A percentile compares a stretch with the other conserved stretches of the same genome.
Evolutionary conservation across 148 eudicot species (phyloP).

Genomic region (Rhododendron ovatum): DNA sequence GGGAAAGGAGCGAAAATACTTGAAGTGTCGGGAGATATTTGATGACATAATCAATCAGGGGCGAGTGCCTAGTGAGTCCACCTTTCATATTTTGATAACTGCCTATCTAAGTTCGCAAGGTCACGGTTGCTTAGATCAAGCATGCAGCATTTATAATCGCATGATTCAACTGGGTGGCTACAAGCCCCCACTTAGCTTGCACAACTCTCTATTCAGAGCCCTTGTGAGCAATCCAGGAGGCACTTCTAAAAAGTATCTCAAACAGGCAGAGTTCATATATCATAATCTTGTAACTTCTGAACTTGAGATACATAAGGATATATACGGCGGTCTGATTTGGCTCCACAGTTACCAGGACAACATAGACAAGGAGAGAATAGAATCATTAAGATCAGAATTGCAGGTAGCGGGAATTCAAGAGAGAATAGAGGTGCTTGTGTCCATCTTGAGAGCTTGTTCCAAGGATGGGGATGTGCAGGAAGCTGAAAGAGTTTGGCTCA

Average conservation of each 20-base stretch:
- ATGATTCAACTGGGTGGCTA: slow-evolving; percentile 94
- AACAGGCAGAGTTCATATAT: slow-evolving; percentile 83
- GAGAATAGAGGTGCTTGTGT: slow-evolving; percentile 64
- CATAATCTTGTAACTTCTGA: slow-evolving; percentile 60
- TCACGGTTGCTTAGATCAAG: slow-evolving; percentile 61
- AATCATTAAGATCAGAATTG: slow-evolving; percentile 62
- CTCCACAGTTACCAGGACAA: slow-evolving; percentile 91
- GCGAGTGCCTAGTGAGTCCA: slow-evolving; percentile 80
- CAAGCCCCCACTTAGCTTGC: slow-evolving; percentile 76
- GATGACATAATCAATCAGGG: slow-evolving; percentile 86
- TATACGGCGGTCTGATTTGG: slow-evolving; percentile 86
- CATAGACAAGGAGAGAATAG: slow-evolving; percentile 63
- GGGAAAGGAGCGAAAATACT: slow-evolving; percentile 72
- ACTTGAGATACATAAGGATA: slow-evolving; percentile 66
- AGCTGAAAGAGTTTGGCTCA: slow-evolving; percentile 69
- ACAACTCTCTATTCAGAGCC: slow-evolving; percentile 81
- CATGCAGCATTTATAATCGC: slow-evolving; percentile 71
- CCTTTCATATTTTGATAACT: slow-evolving; percentile 71
- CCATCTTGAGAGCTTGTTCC: slow-evolving; percentile 79
- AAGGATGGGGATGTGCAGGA: slow-evolving; percentile 70
- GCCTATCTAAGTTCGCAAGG: slow-evolving; percentile 75
- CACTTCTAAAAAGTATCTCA: slow-evolving; percentile 57
- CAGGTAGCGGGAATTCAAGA: slow-evolving; percentile 47
- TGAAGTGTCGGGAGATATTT: slow-evolving; percentile 73
- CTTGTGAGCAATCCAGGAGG: slow-evolving; percentile 55